phyloP scores from a whole-genome alignment of 768 basidiomycete species.

The Hypholoma fasciculare region DNA sequence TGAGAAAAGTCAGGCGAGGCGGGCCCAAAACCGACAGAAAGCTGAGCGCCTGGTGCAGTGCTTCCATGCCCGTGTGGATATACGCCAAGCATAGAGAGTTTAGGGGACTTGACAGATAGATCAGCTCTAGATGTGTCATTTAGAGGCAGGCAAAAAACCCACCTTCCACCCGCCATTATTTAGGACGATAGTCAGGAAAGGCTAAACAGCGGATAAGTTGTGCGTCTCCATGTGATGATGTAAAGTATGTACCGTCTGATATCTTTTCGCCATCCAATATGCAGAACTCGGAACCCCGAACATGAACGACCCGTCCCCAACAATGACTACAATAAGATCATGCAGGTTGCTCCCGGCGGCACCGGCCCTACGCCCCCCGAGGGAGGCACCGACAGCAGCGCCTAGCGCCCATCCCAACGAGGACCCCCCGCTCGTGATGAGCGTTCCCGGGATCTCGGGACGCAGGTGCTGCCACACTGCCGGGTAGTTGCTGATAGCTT shows the following conservation, averaged over 20 bases:
- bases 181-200: conserved; percentile 68
- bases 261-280: conserved; percentile 74
- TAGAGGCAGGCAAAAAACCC: conserved; percentile 5
- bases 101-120: conserved; percentile 47
- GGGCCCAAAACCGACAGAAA: conserved; percentile 68
- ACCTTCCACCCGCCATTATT: conserved; percentile 76
- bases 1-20: conserved; percentile 57
- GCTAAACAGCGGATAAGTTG: conserved; percentile 33
- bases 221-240: neutral
- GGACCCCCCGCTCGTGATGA: conserved; percentile 61
- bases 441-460: conserved; percentile 47
- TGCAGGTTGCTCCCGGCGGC: conserved; percentile 25
- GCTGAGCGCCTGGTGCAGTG: conserved; percentile 40
- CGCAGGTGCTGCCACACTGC: conserved; percentile 59
- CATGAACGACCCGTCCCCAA: conserved; percentile 71
- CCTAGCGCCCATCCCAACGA: conserved; percentile 71
- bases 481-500: conserved; percentile 59
- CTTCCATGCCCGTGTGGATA: conserved; percentile 61
- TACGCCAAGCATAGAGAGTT: conserved; percentile 62
- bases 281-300: conserved; percentile 66
- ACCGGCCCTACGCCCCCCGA: conserved; percentile 35
- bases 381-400: conserved; percentile 57
- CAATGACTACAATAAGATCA: conserved; percentile 59
- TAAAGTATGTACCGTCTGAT: conserved; percentile 52
- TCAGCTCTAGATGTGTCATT: neutral